Evolutionary conservation across 805 yeast genomes (phyloP), one percentile per base, ranked within the genome.

Genomic region (Candida multigemmis): DNA sequence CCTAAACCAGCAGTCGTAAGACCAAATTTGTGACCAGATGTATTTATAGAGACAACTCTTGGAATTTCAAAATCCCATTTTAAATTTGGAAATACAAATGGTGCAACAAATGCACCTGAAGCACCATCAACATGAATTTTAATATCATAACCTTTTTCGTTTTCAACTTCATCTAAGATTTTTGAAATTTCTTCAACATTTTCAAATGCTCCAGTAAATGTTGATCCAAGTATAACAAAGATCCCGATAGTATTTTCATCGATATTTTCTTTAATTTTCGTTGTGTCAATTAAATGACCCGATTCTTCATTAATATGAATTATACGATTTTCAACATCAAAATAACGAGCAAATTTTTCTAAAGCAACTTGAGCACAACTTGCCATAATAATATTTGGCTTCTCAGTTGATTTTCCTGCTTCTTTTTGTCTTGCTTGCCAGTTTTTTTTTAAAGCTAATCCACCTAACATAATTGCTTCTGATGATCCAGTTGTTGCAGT

Each of bases 51-150:
- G 36, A 69, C 74, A 24, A 86, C 96, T 34, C 95, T 68, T 14
- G 72, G 71, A 25, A 80, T 48, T 35, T 75, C 59, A 58, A 86
- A 87, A 51, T 85, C 95, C 96, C 96, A 86, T 40, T 65, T 69
- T 35, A 76, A 63, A 11, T 78, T 70, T 4, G 94, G 93, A 47
- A 67, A 78, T 16, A 74, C 53, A 45, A 86, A 81, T 12, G 96
- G 94, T 2, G 94, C 94, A 22, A 86, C 69, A 47, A 86, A 74
- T 2, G 80, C 96, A 32, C 96, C 96, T 12, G 85, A 73, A 2
- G 96, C 96, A 39, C 91, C 96, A 50, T 86, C 96, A 15, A 87
- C 91, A 48, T 86, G 96, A 45, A 86, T 84, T 24, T 91, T 85
- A 32, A 86, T 64, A 42, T 68, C 68, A 32, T 56, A 32, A 5